Base-by-base conservation (phyloP, 331 rosid species). In the Quercus lobata region DNA sequence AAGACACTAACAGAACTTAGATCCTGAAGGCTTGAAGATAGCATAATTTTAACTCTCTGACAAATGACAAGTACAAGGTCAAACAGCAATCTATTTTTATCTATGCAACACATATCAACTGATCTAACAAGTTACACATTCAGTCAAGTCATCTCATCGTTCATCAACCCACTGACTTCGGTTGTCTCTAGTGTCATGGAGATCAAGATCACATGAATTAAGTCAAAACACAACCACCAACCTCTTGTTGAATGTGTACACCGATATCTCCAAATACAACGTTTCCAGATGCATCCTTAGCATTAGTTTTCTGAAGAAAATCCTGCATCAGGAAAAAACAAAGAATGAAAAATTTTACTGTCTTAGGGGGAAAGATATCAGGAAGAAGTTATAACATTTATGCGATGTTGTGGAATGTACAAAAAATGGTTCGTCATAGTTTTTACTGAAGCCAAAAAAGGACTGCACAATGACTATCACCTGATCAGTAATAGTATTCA, bases 221-320 rank as follows among this genome's bases (percentile, higher is more conserved):
- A 63, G 41, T 63, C 70, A 83, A 76, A 75, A 82, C 55, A 57
- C 30, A 81, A 66, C 49, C 58, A 89, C 96, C 69, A 84, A 93
- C 99, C 98, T 93, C 95, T 86, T 93, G 97, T 81, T 96, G 99
- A 89, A 96, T 84, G 83, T 85, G 81, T 24, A 93, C 97, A 57
- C 99, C 99, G 80, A 96, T 84, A 84, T 96, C 99, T 55, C 99
- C 96, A 57, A 87, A 83, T 62, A 96, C 87, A 76, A 82, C n/a
- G 73, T 96, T 96, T 79, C 99, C 99, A 1, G 99, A 96, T 17
- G 99, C 98, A 90, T 96, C 99, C 30, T 79, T 96, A 25, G 93
- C 94, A 82, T 96, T 93, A 22, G 97, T 96, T 86, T 93, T 92
- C 85, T 93, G 80, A 72, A 96, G 85, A 69, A 96, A 90, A 85